Base-by-base conservation (phyloP, 768 basidiomycete species). In the Sarcodon aspratus region DNA sequence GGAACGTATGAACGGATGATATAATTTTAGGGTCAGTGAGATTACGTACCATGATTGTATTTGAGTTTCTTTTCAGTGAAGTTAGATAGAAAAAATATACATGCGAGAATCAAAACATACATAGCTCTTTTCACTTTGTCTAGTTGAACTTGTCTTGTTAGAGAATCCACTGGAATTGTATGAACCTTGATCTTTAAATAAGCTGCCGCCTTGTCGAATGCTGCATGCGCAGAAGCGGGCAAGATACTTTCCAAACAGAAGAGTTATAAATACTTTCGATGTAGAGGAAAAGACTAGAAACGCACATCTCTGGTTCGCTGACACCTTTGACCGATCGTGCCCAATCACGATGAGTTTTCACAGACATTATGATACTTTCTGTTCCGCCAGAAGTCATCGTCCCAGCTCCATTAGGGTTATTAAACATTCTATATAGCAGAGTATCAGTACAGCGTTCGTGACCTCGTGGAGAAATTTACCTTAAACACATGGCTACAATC, bases 311-410 rank as follows among this genome's bases (percentile, higher is more conserved):
- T 1, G 95, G 95, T 52, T 85, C 77, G 0, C 75, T 89, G 56
- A 97, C 89, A 7, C 91, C 90, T 62, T 92, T 94, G 36, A 82
- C 81, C 1, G 70, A 75, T 42, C 74, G 69, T 6, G 90, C 95
- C 89, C 94, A 96, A 54, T 97, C 93, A 11, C 92, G 78, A 60
- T 99, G 82, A 0, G 93, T 87, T 70, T 97, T 97, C 55, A 91
- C 75, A 2, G 92, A 82, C 92, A 97, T 93, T 45, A 99, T 70
- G 56, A 98, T 97, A 17, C 86, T 89, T 62, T 99, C 95, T 0
- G 95, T 99, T 6, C 95, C 95, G 11, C 95, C 95, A 0, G 85
- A 85, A 1, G 95, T 99, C 65, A 94, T 97, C 6, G 82, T 82
- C 10, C 95, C 95, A 9, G 91, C 89, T 12, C 91, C 91, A 45